Evolutionary conservation across 2,329 filamentous ascomycete genomes (phyloP).

Genomic region (Fonsecaea nubica): DNA sequence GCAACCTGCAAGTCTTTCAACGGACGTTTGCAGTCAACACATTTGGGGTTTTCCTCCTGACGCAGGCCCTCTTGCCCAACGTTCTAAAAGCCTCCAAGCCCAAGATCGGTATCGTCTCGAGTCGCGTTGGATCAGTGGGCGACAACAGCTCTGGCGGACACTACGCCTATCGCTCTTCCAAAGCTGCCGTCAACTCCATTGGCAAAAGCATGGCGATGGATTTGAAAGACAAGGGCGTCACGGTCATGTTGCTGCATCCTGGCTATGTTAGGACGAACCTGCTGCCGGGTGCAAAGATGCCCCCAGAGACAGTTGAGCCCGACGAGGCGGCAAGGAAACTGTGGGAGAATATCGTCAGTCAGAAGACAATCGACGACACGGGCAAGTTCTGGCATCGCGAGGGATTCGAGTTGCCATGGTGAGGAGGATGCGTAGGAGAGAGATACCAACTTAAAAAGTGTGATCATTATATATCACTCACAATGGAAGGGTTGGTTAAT

Average conservation of each 20-base stretch:
- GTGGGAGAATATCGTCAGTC: conserved; percentile 49
- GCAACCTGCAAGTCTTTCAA: conserved; percentile 38
- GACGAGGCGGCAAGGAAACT: conserved; percentile 55
- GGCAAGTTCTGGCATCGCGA: conserved; percentile 56
- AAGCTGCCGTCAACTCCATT: conserved; percentile 55
- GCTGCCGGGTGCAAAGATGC: conserved; percentile 32
- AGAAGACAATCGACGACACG: conserved; percentile 50
- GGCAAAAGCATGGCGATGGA: conserved; percentile 54
- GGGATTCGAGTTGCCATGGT: conserved; percentile 55
- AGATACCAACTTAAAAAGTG: background rate
- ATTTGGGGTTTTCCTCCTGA: conserved; percentile 54
- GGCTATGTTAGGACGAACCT: conserved; percentile 52
- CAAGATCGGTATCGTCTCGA: conserved; percentile 51
- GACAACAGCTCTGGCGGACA: conserved; percentile 52
- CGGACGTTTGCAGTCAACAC: conserved; percentile 53
- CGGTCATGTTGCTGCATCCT: conserved; percentile 54
- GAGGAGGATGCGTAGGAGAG: background rate
- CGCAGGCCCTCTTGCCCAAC: conserved; percentile 53
- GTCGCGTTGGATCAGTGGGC: conserved; percentile 52
- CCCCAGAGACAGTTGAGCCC: conserved; percentile 51
- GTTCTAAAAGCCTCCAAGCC: conserved; percentile 44
- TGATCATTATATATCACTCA: background rate
- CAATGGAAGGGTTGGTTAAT: background rate
- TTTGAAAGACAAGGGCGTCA: conserved; percentile 50
- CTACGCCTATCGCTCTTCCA: conserved; percentile 54